These are phyloP conservation scores for Thermochaetoides thermophila DNA, from an alignment of 495 filamentous ascomycete species.

Conservation along the genomic window DNA sequence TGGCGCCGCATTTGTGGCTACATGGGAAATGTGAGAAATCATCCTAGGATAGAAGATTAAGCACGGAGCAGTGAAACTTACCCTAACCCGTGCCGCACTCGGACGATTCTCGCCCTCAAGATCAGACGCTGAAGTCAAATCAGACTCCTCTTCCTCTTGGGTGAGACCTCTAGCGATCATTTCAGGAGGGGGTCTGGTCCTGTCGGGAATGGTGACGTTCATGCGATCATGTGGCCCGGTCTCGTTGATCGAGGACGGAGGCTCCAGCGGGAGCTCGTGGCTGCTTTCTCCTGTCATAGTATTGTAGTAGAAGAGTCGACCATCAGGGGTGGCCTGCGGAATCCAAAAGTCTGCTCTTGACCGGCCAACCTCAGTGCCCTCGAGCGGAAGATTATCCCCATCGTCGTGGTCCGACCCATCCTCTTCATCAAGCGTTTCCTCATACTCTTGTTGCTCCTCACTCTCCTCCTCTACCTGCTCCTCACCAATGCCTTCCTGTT, in stretches of 20 bases:
- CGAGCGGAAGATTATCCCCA: conserved; percentile 48
- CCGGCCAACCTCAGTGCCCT: conserved; percentile 51
- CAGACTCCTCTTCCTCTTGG: conserved; percentile 72
- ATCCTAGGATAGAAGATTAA: conserved; percentile 1
- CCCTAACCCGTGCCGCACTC: conserved; percentile 35
- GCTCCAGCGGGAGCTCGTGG: conserved; percentile 86
- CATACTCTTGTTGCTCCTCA: conserved; percentile 34
- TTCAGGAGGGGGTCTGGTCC: conserved; percentile 84
- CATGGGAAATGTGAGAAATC: conserved; percentile 9
- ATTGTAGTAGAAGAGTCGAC: conserved; percentile 94
- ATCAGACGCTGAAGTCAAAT: conserved; percentile 69
- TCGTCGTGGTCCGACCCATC: conserved; percentile 26
- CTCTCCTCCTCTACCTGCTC: conserved; percentile 59
- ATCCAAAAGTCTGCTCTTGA: conserved; percentile 97
- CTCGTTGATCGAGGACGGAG: conserved; percentile 66
- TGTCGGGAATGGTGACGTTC: conserved; percentile 75
- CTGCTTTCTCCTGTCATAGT: conserved; percentile 86
- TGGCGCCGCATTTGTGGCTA: conserved; percentile 47
- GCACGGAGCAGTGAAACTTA: conserved; percentile 18
- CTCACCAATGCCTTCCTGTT: conserved; percentile 43
- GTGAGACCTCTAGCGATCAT: conserved; percentile 74
- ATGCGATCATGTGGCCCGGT: conserved; percentile 74
- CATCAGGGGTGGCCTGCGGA: conserved; percentile 88
- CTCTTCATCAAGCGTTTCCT: conserved; percentile 23
- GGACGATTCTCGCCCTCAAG: conserved; percentile 47